These are phyloP conservation scores for Botrytis squamosa DNA, from an alignment of 2,329 filamentous ascomycete genomes.

Conservation along the genomic window DNA sequence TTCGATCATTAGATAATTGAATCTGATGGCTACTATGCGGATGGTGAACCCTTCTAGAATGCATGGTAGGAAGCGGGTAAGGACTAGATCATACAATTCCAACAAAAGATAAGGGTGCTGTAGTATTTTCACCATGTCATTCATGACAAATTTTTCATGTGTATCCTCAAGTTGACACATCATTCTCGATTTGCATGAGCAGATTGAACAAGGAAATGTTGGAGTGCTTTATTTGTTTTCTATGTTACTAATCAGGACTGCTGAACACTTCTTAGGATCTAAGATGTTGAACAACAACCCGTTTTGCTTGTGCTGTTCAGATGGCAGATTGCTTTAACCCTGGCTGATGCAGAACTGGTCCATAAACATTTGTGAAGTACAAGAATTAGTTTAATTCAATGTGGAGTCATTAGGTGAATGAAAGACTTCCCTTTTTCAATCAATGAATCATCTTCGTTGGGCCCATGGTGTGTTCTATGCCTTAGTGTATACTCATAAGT, in stretches of 20 bases:
- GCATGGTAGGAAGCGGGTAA: background rate
- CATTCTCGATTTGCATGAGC: background rate
- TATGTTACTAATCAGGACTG: background rate
- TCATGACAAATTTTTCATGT: accelerated
- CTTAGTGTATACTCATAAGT: accelerated
- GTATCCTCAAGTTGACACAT: background rate
- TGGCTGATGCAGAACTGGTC: background rate
- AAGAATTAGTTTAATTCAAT: background rate
- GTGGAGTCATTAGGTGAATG: background rate
- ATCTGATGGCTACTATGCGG: background rate
- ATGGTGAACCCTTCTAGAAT: background rate
- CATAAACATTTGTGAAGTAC: background rate
- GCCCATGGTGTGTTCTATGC: accelerated
- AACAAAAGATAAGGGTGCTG: background rate
- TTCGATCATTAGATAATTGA: background rate
- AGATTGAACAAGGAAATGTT: background rate
- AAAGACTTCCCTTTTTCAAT: background rate
- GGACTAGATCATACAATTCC: background rate
- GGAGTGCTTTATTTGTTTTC: background rate
- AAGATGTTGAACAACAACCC: background rate
- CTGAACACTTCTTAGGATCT: background rate
- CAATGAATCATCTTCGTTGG: background rate
- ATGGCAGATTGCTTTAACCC: background rate
- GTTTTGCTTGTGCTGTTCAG: background rate
- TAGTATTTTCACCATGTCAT: accelerated